Evolutionary conservation across 148 eudicot genomes (phyloP).

Genomic region (Silene latifolia): DNA sequence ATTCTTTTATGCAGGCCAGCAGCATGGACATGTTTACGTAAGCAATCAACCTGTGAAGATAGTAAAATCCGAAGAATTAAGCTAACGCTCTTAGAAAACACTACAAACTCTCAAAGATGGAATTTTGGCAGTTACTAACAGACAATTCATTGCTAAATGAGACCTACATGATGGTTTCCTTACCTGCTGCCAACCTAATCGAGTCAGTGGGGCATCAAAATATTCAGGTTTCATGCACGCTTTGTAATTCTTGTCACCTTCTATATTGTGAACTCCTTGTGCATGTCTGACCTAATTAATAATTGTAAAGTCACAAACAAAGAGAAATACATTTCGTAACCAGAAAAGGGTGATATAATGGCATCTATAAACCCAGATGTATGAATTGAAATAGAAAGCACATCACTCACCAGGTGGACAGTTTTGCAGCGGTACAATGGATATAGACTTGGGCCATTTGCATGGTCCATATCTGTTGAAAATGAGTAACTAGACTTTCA

Average conservation of each 20-base stretch:
- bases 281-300: conserved; percentile 89
- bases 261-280: conserved; percentile 93
- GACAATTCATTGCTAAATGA: background rate
- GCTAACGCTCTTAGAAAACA: background rate
- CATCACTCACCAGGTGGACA: conserved; percentile 76
- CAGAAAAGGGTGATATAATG: conserved; percentile 21
- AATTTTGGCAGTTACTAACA: background rate
- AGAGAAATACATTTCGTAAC: conserved; percentile 28
- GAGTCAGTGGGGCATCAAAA: conserved; percentile 89
- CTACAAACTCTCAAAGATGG: background rate
- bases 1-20: conserved; percentile 67
- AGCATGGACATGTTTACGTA: conserved; percentile 74
- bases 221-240: conserved; percentile 83
- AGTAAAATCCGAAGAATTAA: conserved; percentile 15
- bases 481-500: background rate
- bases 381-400: conserved; percentile 23
- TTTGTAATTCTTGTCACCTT: conserved; percentile 81
- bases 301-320: conserved; percentile 26
- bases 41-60: conserved; percentile 68
- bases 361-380: conserved; percentile 22
- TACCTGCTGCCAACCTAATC: conserved; percentile 97
- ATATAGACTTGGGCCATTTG: conserved; percentile 47
- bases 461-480: conserved; percentile 55
- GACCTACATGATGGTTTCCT: conserved; percentile 19
- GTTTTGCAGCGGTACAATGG: conserved; percentile 88